These are phyloP conservation scores for Murraya koenigii DNA, from an alignment of 345 rosid genomes.

Conservation along the genomic window DNA sequence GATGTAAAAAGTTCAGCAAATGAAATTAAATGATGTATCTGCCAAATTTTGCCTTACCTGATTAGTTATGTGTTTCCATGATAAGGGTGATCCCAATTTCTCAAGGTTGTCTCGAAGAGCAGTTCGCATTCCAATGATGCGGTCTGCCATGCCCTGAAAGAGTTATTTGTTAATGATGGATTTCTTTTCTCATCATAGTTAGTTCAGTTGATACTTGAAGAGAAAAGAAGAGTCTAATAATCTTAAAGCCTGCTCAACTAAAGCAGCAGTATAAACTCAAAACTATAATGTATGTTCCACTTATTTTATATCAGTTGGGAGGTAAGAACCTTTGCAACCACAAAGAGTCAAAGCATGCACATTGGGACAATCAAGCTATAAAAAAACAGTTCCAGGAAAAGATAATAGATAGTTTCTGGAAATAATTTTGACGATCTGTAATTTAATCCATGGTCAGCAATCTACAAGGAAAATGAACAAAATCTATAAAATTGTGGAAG, in stretches of 20 bases:
- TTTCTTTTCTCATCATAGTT: neutral
- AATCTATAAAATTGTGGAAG: too few relatives aligned
- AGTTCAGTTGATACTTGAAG: neutral
- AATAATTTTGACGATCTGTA: neutral
- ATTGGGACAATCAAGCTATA: neutral
- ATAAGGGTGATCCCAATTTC: constrained; percentile 67
- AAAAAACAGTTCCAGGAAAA: neutral
- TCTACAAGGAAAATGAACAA: neutral
- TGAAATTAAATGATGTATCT: neutral
- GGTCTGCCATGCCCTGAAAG: constrained; percentile 83
- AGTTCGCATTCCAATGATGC: constrained; percentile 90
- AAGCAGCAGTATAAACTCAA: neutral
- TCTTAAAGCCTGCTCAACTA: neutral
- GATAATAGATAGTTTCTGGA: neutral
- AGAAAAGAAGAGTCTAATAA: neutral
- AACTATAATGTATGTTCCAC: neutral
- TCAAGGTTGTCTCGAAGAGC: constrained; percentile 78
- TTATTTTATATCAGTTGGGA: too few relatives aligned
- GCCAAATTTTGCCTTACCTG: constrained; percentile 43
- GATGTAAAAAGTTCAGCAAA: neutral
- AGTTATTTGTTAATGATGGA: neutral
- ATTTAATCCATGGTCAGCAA: neutral
- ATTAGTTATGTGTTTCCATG: constrained; percentile 90
- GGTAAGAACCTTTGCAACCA: neutral
- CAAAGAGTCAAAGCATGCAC: neutral